phyloP scores from a whole-genome alignment of 177 flowering plant species.

The Tripterygium wilfordii region DNA sequence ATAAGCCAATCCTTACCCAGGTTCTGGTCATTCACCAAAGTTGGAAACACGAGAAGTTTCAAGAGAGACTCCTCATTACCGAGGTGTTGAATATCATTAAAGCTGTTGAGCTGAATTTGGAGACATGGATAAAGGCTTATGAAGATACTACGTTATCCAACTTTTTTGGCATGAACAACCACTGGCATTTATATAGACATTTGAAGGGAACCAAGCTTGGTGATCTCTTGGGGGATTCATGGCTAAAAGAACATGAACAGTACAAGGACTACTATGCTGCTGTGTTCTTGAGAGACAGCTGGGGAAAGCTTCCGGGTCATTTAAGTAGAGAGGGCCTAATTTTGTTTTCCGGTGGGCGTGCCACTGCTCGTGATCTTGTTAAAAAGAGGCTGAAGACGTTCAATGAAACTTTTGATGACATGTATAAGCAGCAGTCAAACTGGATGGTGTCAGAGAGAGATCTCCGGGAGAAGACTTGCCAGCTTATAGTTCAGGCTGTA shows the following conservation, averaged over 20 bases:
- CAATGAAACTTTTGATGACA: conserved; percentile 77
- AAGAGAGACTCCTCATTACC: conserved; percentile 56
- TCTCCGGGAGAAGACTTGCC: conserved; percentile 71
- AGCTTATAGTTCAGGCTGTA: conserved; percentile 60
- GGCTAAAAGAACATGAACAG: conserved; percentile 79
- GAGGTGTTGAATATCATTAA: conserved; percentile 64
- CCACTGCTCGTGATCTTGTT: conserved; percentile 88
- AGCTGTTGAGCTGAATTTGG: conserved; percentile 75
- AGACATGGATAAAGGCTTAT: conserved; percentile 76
- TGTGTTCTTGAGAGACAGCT: conserved; percentile 66
- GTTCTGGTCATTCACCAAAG: conserved; percentile 79
- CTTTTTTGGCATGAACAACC: conserved; percentile 85
- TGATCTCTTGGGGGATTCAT: conserved; percentile 61
- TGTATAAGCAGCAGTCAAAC: conserved; percentile 71
- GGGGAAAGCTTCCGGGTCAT: conserved; percentile 77
- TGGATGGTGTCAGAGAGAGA: conserved; percentile 78
- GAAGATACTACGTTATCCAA: conserved; percentile 45
- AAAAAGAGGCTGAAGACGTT: conserved; percentile 76
- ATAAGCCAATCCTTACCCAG: conserved; percentile 67
- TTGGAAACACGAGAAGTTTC: conserved; percentile 78
- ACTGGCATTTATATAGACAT: conserved; percentile 77
- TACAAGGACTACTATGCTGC: conserved; percentile 59
- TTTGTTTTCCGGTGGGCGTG: conserved; percentile 86
- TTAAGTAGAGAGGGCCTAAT: conserved; percentile 82
- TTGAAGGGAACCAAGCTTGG: conserved; percentile 81